Conservation (phyloP, 2,329 filamentous ascomycete genomes). For the Diaporthe sp. region DNA sequence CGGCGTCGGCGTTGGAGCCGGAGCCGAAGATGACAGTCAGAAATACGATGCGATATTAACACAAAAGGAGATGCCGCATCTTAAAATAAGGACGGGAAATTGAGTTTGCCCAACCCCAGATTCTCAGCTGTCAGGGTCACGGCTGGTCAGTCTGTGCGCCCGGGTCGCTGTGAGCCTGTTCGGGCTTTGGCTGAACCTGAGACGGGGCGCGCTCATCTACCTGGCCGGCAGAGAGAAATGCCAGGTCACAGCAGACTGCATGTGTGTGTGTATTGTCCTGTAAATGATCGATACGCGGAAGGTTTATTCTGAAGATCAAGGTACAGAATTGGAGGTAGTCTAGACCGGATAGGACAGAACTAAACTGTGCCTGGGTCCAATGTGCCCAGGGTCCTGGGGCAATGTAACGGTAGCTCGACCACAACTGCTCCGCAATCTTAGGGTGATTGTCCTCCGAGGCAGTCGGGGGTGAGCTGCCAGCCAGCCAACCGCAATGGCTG, state of each 20-base stretch:
- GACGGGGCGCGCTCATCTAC: not conserved
- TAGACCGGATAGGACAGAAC: not conserved
- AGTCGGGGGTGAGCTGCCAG: constrained; percentile 1
- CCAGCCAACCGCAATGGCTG: constrained; percentile 7
- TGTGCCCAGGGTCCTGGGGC: constrained; percentile 26
- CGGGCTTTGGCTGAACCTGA: constrained; percentile 15
- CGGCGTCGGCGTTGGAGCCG: not conserved
- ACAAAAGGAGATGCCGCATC: not conserved
- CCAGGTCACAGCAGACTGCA: not conserved
- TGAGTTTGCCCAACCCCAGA: constrained; percentile 21
- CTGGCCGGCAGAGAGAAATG: not conserved
- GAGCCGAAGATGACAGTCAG: not conserved
- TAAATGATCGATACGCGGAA: not conserved
- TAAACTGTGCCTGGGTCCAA: not conserved
- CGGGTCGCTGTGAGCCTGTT: constrained; percentile 27
- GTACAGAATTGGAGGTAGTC: not conserved
- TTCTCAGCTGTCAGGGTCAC: constrained; percentile 6
- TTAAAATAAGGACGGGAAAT: constrained; percentile 13
- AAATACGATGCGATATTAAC: not conserved
- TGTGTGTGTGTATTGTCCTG: not conserved
- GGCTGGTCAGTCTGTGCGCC: constrained; percentile 10
- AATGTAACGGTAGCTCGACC: constrained; percentile 19
- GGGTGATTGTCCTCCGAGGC: constrained; percentile 34
- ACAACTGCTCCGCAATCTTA: constrained; percentile 23
- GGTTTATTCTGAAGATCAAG: not conserved